Evolutionary conservation across 768 basidiomycete genomes (phyloP).

Genomic region (Leccinum subgranulosum): DNA sequence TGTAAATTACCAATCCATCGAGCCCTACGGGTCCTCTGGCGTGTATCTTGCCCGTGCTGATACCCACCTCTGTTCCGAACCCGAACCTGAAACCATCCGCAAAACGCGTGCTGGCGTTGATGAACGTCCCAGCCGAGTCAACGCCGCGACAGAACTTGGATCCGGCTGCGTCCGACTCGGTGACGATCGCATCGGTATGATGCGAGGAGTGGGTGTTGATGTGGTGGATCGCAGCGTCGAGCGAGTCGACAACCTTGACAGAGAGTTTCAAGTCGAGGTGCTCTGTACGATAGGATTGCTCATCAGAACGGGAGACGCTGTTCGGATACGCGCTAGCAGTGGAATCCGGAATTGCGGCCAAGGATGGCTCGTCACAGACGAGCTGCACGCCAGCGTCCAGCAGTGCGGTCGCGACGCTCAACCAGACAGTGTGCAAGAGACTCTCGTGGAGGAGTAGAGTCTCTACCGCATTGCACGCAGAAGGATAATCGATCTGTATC

Average conservation of each 20-base stretch:
- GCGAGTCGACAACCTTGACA: conserved; percentile 69
- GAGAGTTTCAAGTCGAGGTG: conserved; percentile 85
- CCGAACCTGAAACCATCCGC: conserved; percentile 97
- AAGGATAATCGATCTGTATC: conserved; percentile 82
- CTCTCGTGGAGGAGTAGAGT: conserved; percentile 83
- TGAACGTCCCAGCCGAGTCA: conserved; percentile 88
- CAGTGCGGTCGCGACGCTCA: conserved; percentile 68
- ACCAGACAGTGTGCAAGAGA: conserved; percentile 75
- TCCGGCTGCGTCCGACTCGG: conserved; percentile 66
- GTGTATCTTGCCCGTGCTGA: conserved; percentile 94
- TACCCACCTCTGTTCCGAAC: conserved; percentile 97
- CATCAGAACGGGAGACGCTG: conserved; percentile 51
- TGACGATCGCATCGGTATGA: conserved; percentile 92
- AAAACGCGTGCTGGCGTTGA: conserved; percentile 95
- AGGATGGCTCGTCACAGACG: conserved; percentile 69
- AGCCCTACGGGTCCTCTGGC: conserved; percentile 95
- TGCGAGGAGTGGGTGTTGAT: conserved; percentile 94
- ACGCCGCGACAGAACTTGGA: conserved; percentile 81
- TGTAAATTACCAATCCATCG: conserved; percentile 93
- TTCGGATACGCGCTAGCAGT: conserved; percentile 34
- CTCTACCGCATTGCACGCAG: conserved; percentile 93
- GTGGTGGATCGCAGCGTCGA: conserved; percentile 73
- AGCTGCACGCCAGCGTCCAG: conserved; percentile 69
- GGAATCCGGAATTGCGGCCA: conserved; percentile 50
- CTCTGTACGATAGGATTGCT: conserved; percentile 79